These are phyloP conservation scores for Cyclotella cryptica DNA, from an alignment of 108 stramenopile species.

Conservation along the genomic window DNA sequence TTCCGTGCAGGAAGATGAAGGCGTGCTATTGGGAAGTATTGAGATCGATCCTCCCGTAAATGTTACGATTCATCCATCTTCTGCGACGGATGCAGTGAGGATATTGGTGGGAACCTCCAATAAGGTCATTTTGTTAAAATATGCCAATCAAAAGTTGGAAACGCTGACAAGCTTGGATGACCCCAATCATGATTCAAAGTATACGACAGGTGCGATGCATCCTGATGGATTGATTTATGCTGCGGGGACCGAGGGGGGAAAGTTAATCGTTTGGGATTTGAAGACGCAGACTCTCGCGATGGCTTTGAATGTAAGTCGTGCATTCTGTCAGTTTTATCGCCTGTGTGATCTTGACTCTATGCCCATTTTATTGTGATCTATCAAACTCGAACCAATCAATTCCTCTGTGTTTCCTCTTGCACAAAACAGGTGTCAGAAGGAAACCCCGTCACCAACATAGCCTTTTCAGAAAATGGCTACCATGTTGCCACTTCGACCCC, in stretches of 20 bases:
- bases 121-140: slow-evolving; percentile 8
- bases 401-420: neutral
- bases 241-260: slow-evolving; percentile 63
- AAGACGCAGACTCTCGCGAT: slow-evolving; percentile 74
- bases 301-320: slow-evolving; percentile 42
- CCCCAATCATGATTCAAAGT: slow-evolving; percentile 26
- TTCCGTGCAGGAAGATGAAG: neutral
- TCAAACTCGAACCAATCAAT: slow-evolving; percentile 3
- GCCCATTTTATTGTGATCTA: no score
- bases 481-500: slow-evolving; percentile 66
- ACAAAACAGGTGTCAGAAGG: slow-evolving; percentile 41
- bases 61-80: slow-evolving; percentile 65
- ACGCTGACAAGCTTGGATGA: slow-evolving; percentile 27
- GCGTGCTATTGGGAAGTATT: neutral
- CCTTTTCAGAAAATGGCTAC: slow-evolving; percentile 91
- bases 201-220: slow-evolving; percentile 78
- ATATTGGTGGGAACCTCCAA: slow-evolving; percentile 37
- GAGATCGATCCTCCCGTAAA: slow-evolving; percentile 29
- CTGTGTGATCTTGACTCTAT: no score
- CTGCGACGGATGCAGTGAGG: slow-evolving; percentile 29
- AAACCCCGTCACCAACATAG: slow-evolving; percentile 60
- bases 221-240: slow-evolving; percentile 93
- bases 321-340: no score
- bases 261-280: slow-evolving; percentile 86
- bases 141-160: slow-evolving; percentile 10